These are phyloP conservation scores for Bombardia bombarda DNA, from an alignment of 495 filamentous ascomycete species.

Conservation along the genomic window DNA sequence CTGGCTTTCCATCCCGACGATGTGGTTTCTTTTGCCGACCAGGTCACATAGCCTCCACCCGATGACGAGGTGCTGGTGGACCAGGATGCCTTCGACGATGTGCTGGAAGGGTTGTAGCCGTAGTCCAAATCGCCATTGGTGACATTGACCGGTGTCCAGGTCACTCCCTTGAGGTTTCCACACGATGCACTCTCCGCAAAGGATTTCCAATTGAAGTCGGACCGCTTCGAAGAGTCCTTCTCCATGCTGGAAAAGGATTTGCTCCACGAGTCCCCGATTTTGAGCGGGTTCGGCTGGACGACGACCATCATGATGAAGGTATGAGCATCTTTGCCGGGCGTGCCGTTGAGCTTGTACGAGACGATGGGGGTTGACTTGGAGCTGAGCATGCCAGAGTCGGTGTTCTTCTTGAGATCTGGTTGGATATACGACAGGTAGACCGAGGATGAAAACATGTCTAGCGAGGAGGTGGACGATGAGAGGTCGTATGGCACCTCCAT, in stretches of 20 bases:
- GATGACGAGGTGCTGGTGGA: too few relatives aligned
- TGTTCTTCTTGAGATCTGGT: slow-evolving; percentile 1
- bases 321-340: not conserved
- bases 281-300: slow-evolving; percentile 12
- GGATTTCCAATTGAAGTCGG: slow-evolving; percentile 9
- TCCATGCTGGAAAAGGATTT: slow-evolving; percentile 6
- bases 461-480: slow-evolving; percentile 4
- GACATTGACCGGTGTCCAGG: slow-evolving; percentile 3
- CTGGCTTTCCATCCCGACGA: too few relatives aligned
- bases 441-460: slow-evolving; percentile 1
- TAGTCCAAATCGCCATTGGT: not conserved
- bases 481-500: slow-evolving; percentile 8
- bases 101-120: too few relatives aligned
- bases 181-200: slow-evolving; percentile 8
- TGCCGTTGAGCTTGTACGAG: slow-evolving; percentile 5
- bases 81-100: too few relatives aligned
- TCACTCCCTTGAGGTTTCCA: slow-evolving; percentile 1
- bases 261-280: slow-evolving; percentile 6
- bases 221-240: slow-evolving; percentile 1
- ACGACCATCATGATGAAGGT: slow-evolving; percentile 12
- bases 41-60: too few relatives aligned
- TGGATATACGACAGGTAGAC: slow-evolving; percentile 12
- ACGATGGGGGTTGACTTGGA: slow-evolving; percentile 13
- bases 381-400: slow-evolving; percentile 1
- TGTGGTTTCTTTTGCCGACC: too few relatives aligned